A percentile compares a stretch with the other conserved stretches of the same genome.
These are phyloP conservation scores for Diplodia corticola DNA, from an alignment of 2,329 filamentous ascomycete species.

Conservation along the genomic window DNA sequence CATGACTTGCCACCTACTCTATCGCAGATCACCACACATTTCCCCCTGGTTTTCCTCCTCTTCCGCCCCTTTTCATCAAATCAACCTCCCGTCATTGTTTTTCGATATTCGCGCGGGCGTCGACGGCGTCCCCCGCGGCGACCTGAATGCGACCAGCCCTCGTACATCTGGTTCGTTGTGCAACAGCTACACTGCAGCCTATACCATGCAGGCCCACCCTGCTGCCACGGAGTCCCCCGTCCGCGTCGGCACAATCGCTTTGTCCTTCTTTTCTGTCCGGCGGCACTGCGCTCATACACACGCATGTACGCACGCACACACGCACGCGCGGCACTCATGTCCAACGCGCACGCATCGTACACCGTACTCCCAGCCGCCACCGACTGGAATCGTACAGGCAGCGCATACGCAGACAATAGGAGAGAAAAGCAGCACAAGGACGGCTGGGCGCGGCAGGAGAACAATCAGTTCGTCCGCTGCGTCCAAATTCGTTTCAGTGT, in stretches of 20 bases:
- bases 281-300: not conserved
- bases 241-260: not conserved
- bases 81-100: not conserved
- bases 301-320: not conserved
- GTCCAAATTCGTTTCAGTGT: not conserved
- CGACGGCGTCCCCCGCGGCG: not conserved
- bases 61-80: not conserved
- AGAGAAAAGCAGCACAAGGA: not conserved
- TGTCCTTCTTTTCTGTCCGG: not conserved
- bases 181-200: conserved; percentile 3
- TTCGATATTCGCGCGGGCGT: not conserved
- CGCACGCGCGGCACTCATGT: not conserved
- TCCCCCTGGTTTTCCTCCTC: not conserved
- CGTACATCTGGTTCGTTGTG: not conserved
- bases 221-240: not conserved
- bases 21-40: not conserved
- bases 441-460: not conserved
- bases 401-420: not conserved
- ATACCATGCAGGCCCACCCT: not conserved
- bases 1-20: not conserved
- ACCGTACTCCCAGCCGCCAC: not conserved
- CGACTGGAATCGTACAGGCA: not conserved
- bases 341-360: not conserved
- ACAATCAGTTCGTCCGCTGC: not conserved
- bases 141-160: conserved; percentile 4